Percentiles rank a stretch among this genome's conserved stretches.
Evolutionary conservation across 441 rosid species (phyloP).

Genomic region (Bruguiera hainesii): DNA sequence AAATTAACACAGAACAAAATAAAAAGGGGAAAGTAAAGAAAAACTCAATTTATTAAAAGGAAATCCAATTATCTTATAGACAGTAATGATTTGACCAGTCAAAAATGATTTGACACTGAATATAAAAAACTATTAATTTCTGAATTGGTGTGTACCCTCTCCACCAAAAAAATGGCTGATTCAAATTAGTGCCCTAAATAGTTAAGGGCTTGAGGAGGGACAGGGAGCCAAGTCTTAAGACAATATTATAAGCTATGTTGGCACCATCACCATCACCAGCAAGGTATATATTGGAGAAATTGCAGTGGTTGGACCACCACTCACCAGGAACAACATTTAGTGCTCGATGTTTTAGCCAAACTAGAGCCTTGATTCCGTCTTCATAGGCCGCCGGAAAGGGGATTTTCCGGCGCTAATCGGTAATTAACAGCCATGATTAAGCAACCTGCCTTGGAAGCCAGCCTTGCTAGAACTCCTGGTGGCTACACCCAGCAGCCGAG

Average conservation of each 20-base stretch:
- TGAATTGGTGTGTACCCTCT: constrained; percentile 40
- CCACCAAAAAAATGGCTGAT: constrained; percentile 82
- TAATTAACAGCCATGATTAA: constrained; percentile 63
- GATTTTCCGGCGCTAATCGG: constrained; percentile 76
- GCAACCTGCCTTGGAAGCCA: constrained; percentile 47
- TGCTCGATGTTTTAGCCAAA: constrained; percentile 50
- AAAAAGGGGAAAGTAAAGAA: too few species aligned
- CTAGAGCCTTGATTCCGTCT: constrained; percentile 51
- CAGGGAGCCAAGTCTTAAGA: constrained; percentile 25
- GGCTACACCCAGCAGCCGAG: constrained; percentile 76
- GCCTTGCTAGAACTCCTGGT: constrained; percentile 62
- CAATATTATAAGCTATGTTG: constrained; percentile 60
- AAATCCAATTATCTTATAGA: too few species aligned
- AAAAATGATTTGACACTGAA: too few species aligned
- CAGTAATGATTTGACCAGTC: too few species aligned
- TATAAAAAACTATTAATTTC: too few species aligned
- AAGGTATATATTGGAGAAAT: constrained; percentile 40
- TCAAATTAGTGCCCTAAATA: constrained; percentile 50
- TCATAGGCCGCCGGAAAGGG: constrained; percentile 72
- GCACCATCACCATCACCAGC: constrained; percentile 88
- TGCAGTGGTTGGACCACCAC: constrained; percentile 52
- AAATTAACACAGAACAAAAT: too few species aligned
- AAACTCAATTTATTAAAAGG: too few species aligned
- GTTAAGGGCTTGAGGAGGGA: constrained; percentile 23
- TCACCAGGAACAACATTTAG: constrained; percentile 5